Base-by-base conservation (phyloP, 441 rosid species). In the Melastoma candidum region DNA sequence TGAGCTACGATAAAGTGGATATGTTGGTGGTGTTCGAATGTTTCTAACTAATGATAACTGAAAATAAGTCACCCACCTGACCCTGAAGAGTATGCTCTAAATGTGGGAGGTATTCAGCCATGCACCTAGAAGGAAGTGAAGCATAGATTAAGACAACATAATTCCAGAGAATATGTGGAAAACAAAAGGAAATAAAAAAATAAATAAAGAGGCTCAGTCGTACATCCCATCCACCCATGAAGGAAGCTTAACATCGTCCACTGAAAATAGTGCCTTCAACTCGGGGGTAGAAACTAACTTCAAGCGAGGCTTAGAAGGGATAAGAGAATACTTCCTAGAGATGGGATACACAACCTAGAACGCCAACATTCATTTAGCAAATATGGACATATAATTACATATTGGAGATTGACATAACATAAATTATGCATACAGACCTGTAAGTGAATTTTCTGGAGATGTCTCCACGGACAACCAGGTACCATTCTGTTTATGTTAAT, bases 71-170 rank as follows among this genome's bases (percentile, higher is more conserved):
- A 29, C 79, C 51, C 12, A 90, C 96, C 85, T 81, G 95, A 71
- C 80, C 82, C 66, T 74, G 80, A 56, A 92, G 82, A 43, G 77
- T 73, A 74, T 84, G 87, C 72, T 92, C 98, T 4, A 88, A 84
- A 73, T 79, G 85, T 10, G 98, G 98, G 68, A 92, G 98, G 81
- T 85, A 92, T 73, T 92, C 98, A 57, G 98, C 98, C 85, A 92
- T 74, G 68, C 97, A 92, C 97, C 98, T 92, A 61, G 49, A 59
- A 41, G 45, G 64, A 61, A 66, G 63, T 44, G 36, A 69, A 6
- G 49, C 56, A 62, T 12, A 62, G 26, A 59, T 13, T 14, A 50
- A 0, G 26, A 14, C 25, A 26, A 52, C 36, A n/a, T n/a, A 10
- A 52, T 44, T 9, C 46, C 45, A 2, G 12, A 52, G 14, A 3